These are phyloP conservation scores for Poteriospumella lacustris DNA, from an alignment of 108 stramenopile genomes.

Conservation along the genomic window DNA sequence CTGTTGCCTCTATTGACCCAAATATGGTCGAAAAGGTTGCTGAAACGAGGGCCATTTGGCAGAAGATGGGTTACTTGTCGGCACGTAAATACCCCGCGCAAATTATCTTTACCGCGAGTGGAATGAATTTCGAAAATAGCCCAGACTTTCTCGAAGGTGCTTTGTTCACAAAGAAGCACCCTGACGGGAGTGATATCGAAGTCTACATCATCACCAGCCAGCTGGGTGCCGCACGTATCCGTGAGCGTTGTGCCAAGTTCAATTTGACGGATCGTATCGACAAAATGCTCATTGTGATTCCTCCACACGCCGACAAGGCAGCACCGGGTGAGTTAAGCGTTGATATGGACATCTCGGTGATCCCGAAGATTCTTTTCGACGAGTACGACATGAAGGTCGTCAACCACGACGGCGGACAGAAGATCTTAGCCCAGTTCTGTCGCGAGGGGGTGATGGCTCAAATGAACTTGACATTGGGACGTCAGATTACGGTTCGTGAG, in stretches of 20 bases:
- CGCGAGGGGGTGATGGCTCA: not conserved
- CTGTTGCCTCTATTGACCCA: not conserved
- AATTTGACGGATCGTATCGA: not conserved
- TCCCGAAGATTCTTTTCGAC: not conserved
- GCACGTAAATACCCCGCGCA: not conserved
- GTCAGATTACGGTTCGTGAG: no score
- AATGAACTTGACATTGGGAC: not conserved
- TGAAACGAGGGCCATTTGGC: not conserved
- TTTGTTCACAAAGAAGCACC: not conserved
- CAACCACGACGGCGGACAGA: slow-evolving; percentile 6
- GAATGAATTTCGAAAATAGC: not conserved
- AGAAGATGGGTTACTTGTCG: not conserved
- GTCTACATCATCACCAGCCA: not conserved
- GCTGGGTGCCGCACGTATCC: not conserved
- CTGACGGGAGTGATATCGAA: not conserved
- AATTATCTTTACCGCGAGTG: not conserved
- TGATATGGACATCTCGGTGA: not conserved
- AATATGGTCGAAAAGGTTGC: not conserved
- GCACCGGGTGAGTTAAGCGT: no score
- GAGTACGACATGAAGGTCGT: not conserved
- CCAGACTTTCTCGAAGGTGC: not conserved
- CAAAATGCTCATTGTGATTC: not conserved
- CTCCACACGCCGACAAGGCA: not conserved
- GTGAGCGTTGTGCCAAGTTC: not conserved
- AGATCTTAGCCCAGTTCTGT: not conserved